Conservation (phyloP, 1,284 basidiomycete species). For the Ustilago cynodontis region DNA sequence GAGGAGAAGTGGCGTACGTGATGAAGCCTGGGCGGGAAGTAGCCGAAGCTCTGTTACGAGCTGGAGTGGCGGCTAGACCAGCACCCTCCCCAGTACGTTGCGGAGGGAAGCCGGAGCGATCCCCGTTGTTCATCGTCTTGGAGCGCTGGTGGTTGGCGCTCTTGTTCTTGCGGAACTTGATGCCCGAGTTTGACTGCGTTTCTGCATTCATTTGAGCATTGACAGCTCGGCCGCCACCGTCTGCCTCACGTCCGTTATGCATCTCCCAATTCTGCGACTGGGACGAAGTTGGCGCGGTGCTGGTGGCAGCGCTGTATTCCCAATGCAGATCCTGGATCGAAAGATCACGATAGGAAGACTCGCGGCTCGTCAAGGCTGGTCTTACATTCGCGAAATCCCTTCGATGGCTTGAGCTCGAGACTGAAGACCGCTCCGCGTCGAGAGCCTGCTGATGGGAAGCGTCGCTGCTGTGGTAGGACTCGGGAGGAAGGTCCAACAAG, state of each 20-base stretch:
- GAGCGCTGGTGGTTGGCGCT: conserved; percentile 40
- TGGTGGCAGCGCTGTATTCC: conserved; percentile 32
- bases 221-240: not conserved
- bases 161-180: conserved; percentile 48
- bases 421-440: conserved; percentile 25
- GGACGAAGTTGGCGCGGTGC: conserved; percentile 48
- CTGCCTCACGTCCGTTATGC: conserved; percentile 12
- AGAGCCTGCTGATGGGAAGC: conserved; percentile 19
- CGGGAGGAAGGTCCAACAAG: conserved; percentile 46
- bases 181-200: conserved; percentile 26
- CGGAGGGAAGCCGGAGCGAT: conserved; percentile 17
- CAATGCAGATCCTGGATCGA: conserved; percentile 24
- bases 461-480: conserved; percentile 51
- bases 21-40: conserved; percentile 38
- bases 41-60: conserved; percentile 18
- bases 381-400: conserved; percentile 1
- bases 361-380: conserved; percentile 22
- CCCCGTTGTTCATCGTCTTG: conserved; percentile 27
- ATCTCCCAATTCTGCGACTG: conserved; percentile 37
- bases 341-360: conserved; percentile 37
- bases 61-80: conserved; percentile 35
- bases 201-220: conserved; percentile 1
- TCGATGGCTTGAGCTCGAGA: conserved; percentile 23
- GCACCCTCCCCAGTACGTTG: conserved; percentile 25
- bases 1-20: conserved; percentile 40